Percentiles rank a stretch among this genome's conserved stretches.
Conservation (phyloP, 768 basidiomycete species). For the Hericium alpestre region DNA sequence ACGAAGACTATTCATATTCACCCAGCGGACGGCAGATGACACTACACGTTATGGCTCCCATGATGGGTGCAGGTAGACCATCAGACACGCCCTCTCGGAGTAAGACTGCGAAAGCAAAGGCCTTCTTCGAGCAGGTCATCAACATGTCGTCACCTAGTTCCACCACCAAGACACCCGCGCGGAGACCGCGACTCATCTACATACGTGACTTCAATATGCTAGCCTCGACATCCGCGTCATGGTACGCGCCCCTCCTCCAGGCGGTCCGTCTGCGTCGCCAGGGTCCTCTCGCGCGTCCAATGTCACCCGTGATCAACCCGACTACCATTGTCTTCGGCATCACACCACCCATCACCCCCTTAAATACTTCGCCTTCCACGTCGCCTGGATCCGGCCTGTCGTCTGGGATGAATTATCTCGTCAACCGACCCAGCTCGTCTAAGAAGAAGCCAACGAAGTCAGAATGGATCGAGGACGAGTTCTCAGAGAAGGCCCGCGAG, state of each 20-base stretch:
- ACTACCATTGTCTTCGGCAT: constrained; percentile 84
- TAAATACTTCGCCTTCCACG: constrained; percentile 18
- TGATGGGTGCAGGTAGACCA: constrained; percentile 15
- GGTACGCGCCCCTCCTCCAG: constrained; percentile 74
- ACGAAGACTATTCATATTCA: constrained; percentile 34
- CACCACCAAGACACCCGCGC: constrained; percentile 8
- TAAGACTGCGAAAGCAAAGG: constrained; percentile 36
- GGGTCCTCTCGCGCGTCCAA: constrained; percentile 47
- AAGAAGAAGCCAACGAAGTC: constrained; percentile 27
- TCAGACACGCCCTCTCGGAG: constrained; percentile 1
- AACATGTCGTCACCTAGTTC: constrained; percentile 36
- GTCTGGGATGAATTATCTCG: constrained; percentile 34
- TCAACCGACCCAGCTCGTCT: constrained; percentile 29
- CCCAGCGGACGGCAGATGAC: constrained; percentile 35
- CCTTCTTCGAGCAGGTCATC: constrained; percentile 70
- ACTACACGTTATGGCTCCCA: constrained; percentile 32
- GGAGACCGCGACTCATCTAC: constrained; percentile 66
- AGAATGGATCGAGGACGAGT: constrained; percentile 60
- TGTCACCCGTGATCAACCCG: constrained; percentile 54
- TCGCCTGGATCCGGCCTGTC: constrained; percentile 18
- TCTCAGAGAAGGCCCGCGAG: constrained; percentile 58
- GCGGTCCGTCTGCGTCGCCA: constrained; percentile 71
- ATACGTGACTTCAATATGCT: constrained; percentile 75
- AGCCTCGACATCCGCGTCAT: constrained; percentile 55
- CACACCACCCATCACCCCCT: constrained; percentile 62